These are phyloP conservation scores for Globisporangium cederbergense DNA, from an alignment of 352 stramenopile species.

Conservation along the genomic window DNA sequence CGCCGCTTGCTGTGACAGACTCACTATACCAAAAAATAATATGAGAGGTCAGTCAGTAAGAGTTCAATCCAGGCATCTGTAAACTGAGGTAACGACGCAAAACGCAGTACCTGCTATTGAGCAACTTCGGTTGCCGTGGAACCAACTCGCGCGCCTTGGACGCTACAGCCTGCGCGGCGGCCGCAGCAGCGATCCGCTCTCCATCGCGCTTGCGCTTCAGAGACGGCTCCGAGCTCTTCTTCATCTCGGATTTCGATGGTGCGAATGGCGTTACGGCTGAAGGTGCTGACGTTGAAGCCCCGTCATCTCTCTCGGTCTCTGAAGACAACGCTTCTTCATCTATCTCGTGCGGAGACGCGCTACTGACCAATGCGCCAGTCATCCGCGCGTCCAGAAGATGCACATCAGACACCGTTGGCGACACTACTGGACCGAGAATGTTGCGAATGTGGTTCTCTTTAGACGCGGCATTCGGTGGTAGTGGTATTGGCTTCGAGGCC, in stretches of 20 bases:
- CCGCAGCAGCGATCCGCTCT: constrained; percentile 26
- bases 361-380: constrained; percentile 25
- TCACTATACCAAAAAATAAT: constrained; percentile 13
- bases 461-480: constrained; percentile 42
- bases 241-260: constrained; percentile 23
- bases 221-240: constrained; percentile 34
- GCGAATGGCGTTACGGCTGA: constrained; percentile 13
- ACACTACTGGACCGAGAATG: constrained; percentile 61
- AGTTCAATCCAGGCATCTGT: not conserved
- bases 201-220: constrained; percentile 72
- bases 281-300: not conserved
- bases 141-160: constrained; percentile 64
- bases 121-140: constrained; percentile 42
- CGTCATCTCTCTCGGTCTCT: not conserved
- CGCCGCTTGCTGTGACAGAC: constrained; percentile 17
- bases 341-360: constrained; percentile 19
- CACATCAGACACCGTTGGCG: constrained; percentile 45
- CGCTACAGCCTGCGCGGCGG: constrained; percentile 19
- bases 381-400: constrained; percentile 60
- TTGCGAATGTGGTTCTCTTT: constrained; percentile 81
- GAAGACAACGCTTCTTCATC: constrained; percentile 4
- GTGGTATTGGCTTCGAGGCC: not conserved
- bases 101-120: constrained; percentile 46
- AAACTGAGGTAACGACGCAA: not conserved
- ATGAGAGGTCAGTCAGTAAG: not conserved